Conservation (phyloP, 2,329 filamentous ascomycete species). For the Rhexocercosporidium sp. region DNA sequence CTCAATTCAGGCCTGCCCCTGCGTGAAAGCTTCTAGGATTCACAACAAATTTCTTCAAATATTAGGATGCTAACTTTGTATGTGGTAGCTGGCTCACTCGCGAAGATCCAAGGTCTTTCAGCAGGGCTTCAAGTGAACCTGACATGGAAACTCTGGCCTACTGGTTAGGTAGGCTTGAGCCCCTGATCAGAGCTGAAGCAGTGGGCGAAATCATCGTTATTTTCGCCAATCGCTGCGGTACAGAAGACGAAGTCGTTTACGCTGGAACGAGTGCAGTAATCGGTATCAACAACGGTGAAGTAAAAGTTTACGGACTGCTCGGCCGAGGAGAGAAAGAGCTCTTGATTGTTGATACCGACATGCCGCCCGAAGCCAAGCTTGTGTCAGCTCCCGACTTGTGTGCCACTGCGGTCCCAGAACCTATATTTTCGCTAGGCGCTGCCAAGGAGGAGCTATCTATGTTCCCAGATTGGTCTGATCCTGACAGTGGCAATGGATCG, state of each 20-base stretch:
- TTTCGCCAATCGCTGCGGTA: slow-evolving; percentile 72
- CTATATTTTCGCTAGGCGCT: background rate
- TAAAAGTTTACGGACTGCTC: slow-evolving; percentile 71
- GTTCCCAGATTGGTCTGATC: background rate
- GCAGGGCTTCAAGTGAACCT: slow-evolving; percentile 58
- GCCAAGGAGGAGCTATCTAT: background rate
- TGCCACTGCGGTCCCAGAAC: slow-evolving; percentile 7
- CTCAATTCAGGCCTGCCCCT: background rate
- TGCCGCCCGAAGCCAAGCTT: slow-evolving; percentile 33
- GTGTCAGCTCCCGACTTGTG: slow-evolving; percentile 30
- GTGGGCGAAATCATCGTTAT: slow-evolving; percentile 69
- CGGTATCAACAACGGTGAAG: slow-evolving; percentile 66
- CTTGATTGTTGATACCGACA: slow-evolving; percentile 65
- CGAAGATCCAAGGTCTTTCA: slow-evolving; percentile 55
- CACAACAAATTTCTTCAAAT: background rate
- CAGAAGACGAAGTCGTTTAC: slow-evolving; percentile 69
- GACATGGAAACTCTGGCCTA: slow-evolving; percentile 77
- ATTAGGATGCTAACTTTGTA: background rate
- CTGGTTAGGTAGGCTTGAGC: slow-evolving; percentile 75
- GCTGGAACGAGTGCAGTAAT: slow-evolving; percentile 77
- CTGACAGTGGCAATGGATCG: background rate
- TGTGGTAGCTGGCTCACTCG: slow-evolving; percentile 63
- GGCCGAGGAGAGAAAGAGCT: slow-evolving; percentile 73
- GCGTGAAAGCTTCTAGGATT: background rate
- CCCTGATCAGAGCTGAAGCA: slow-evolving; percentile 58